Evolutionary conservation across 2,329 filamentous ascomycete genomes (phyloP), one percentile per base, ranked within the genome.

Genomic region (Helminthosporium solani): DNA sequence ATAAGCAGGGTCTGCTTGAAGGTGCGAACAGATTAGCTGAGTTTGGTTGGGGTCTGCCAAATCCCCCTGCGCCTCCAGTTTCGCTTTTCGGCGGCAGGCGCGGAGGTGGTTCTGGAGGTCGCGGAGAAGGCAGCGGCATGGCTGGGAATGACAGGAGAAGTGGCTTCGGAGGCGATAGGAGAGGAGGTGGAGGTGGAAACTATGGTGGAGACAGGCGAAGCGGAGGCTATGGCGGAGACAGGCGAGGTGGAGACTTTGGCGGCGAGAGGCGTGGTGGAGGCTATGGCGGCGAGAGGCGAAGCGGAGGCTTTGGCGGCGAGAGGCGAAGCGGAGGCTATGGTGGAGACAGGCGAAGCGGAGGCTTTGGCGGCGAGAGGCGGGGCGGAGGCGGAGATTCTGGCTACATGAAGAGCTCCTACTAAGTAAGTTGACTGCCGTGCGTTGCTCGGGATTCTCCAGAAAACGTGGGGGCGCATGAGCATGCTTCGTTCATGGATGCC

Each of bases 21-120:
- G 64, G 67, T 8, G 66, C 78, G 21, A 77, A 78, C 51, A 59
- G 70, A 39, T 60, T 75, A 15, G 70, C 74, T 7, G 64, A 70
- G 33, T 70, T 74, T 49, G 76, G 76, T 6, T 79, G 75, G 70
- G 73, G 74, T 5, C 68, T 79, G 60, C 49, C 66, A 3, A 53
- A 61, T 19, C 70, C 74, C 12, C 77, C 77, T 44, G 49, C 41
- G 27, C 61, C 61, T 44, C 68, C 67, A 23, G 46, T 50, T 41
- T 64, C 39, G 19, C 27, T 63, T 20, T 60, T 50, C 8, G 49
- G 53, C 15, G 37, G 50, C 6, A 31, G 54, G 21, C 19, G 56
- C 3, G 12, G 44, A 12, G 35, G 50, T 8, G 37, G 57, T 5
- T 27, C 49, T 28, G 50, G 58, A 36, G 40, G 44, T 11, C 15